A percentile compares a stretch with the other conserved stretches of the same genome.
These are phyloP conservation scores for Gomphus sp. DNA, from an alignment of 1,284 basidiomycete species.

Conservation along the genomic window DNA sequence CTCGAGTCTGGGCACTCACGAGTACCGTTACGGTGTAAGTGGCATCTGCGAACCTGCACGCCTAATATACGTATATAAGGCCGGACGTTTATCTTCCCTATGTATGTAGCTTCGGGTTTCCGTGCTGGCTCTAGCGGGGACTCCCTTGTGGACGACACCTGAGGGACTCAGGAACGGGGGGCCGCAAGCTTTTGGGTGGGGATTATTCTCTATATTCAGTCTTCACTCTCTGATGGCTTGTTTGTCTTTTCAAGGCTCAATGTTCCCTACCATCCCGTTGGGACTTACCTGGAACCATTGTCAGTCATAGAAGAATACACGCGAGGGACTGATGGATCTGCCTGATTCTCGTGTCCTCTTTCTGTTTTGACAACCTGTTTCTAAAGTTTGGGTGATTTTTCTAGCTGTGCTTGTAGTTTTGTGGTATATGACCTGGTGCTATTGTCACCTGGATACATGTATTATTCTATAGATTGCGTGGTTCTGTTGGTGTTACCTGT, in stretches of 20 bases:
- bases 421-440: too few species aligned
- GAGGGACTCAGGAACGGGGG: constrained; percentile 46
- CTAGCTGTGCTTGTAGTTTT: too few species aligned
- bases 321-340: not conserved
- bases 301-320: constrained; percentile 25
- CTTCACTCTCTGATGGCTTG: not conserved
- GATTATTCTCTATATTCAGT: not conserved
- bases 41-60: not conserved
- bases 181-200: constrained; percentile 22
- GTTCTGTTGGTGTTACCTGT: too few species aligned
- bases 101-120: constrained; percentile 41
- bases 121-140: constrained; percentile 46
- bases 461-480: too few species aligned
- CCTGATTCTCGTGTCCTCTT: too few species aligned
- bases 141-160: constrained; percentile 42
- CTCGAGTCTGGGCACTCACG: constrained; percentile 40
- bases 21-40: constrained; percentile 22
- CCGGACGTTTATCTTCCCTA: constrained; percentile 25
- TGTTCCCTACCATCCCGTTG: constrained; percentile 22
- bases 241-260: constrained; percentile 10
- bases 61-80: constrained; percentile 13
- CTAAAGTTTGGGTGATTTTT: too few species aligned
- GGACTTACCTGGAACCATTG: constrained; percentile 22
- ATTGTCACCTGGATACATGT: too few species aligned
- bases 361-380: too few species aligned